Base-by-base conservation (phyloP, 345 rosid species). In the Citrus australasica region DNA sequence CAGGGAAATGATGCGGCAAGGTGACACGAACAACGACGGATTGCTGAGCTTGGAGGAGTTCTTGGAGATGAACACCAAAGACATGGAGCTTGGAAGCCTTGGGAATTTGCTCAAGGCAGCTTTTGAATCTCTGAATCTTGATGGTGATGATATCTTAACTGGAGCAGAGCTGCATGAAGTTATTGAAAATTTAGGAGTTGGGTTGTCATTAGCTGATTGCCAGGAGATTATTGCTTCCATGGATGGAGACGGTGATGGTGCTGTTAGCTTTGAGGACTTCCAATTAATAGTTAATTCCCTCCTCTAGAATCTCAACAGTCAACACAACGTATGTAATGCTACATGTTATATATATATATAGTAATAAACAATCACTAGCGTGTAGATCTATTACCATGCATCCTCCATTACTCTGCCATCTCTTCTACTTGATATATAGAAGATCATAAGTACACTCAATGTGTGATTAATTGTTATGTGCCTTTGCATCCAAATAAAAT, bases 1-100 rank as follows among this genome's bases (percentile, higher is more conserved):
- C 53, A 86, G 75, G 42, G 84, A 80, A 0, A 87, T 91, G 89
- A 85, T 91, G 92, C 71, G 62, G 38, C 77, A 87, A 79, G 95
- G 90, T 1, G 92, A 91, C 81, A 28, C 40, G 2, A 77, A 86
- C 85, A 83, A 74, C 46, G 91, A 89, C 7, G 91, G 95, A 2
- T 38, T 87, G 76, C 86, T 91, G 48, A 88, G 89, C 87, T 61
- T 84, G 6, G 75, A 80, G 38, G 95, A 91, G 83, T 89, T 91
- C 78, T 61, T 90, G 76, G 92, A 87, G 67, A 85, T 91, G 92
- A 89, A 84, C 88, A 88, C 92, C 11, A 85, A 82, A 82, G 79
- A 84, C 19, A 73, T 88, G 83, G 89, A 85, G 19, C 78, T 87
- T 7, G 83, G 88, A 6, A 84, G 69, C 30, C 87, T 91, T 8